Evolutionary conservation across 2,329 filamentous ascomycete genomes (phyloP), one percentile per base, ranked within the genome.

Genomic region (Apiospora saccharicola): DNA sequence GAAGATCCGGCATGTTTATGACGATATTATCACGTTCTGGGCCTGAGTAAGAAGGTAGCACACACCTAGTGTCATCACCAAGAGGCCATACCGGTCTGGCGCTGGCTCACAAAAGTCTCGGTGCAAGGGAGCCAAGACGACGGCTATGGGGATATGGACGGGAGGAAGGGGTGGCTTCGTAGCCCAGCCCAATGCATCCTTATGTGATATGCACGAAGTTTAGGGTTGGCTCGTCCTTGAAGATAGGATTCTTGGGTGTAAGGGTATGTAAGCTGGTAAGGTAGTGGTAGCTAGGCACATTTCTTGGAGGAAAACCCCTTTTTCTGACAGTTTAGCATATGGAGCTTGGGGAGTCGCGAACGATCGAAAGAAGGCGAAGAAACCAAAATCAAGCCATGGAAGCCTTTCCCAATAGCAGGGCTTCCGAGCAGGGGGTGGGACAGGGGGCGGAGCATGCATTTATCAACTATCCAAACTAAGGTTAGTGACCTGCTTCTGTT

Each of bases 401-500:
- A 64, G 57, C 34, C 57, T 64, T 64, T 41, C 57, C 13, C 57
- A 64, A 64, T 64, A 64, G 57, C 34, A 41, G 34, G 34, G 46
- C 46, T 47, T n/a, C 46, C 6, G 34, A 22, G 30, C 53, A 61
- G 30, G 30, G 53, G 57, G 22, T 4, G 8, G 30, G 22, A 64
- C 57, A 64, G 57, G 57, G 34, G 57, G 57, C 57, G 57, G 57
- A 64, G 57, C 57, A 41, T 64, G 57, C 57, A 64, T 64, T 24
- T 41, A 37, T 14, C n/a, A 51, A 24, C n/a, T n/a, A 51, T 22
- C 57, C 57, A 37, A 14, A n/a, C 34, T 64, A n/a, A 41, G 34
- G 19, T 37, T 64, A 64, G 57, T 22, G 30, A 19, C 30, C 13
- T 13, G 57, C 34, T n/a, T 41, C 57, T 37, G 16, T 64, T 64